Conservation (phyloP, 2,329 filamentous ascomycete species). For the Paracorniculantispora psalliotae region DNA sequence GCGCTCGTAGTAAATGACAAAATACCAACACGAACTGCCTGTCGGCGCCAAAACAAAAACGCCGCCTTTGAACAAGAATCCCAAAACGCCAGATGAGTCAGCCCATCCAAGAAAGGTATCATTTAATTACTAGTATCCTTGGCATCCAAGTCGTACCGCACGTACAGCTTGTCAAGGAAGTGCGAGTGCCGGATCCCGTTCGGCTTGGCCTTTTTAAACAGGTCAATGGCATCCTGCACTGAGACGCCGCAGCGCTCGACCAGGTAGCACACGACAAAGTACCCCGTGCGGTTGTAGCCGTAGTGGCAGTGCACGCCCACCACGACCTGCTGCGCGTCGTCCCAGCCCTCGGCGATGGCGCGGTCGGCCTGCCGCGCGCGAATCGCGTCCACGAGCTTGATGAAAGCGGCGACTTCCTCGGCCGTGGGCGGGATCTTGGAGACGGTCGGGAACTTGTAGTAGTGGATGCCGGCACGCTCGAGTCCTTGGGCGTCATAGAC, state of each 20-base stretch:
- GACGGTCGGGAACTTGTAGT: slow-evolving; percentile 86
- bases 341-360: slow-evolving; percentile 34
- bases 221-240: slow-evolving; percentile 72
- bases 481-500: slow-evolving; percentile 77
- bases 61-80: background rate
- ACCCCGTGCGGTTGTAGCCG: slow-evolving; percentile 90
- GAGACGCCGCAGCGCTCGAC: slow-evolving; percentile 70
- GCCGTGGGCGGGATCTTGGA: slow-evolving; percentile 77
- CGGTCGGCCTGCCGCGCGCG: slow-evolving; percentile 45
- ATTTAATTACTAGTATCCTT: background rate
- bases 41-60: background rate
- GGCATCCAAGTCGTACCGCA: slow-evolving; percentile 56
- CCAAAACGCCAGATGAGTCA: background rate
- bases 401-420: slow-evolving; percentile 49
- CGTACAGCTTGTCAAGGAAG: slow-evolving; percentile 78
- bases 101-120: background rate
- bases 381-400: slow-evolving; percentile 54
- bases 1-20: background rate
- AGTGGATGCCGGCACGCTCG: slow-evolving; percentile 61
- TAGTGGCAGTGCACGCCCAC: slow-evolving; percentile 94
- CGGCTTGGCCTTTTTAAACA: slow-evolving; percentile 66
- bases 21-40: background rate
- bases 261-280: slow-evolving; percentile 86
- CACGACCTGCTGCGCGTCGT: slow-evolving; percentile 34
- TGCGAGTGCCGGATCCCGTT: slow-evolving; percentile 87